Percentiles rank a stretch among this genome's conserved stretches.
phyloP scores from a whole-genome alignment of 2,329 filamentous ascomycete species.

The Aspergillus hiratsukae region DNA sequence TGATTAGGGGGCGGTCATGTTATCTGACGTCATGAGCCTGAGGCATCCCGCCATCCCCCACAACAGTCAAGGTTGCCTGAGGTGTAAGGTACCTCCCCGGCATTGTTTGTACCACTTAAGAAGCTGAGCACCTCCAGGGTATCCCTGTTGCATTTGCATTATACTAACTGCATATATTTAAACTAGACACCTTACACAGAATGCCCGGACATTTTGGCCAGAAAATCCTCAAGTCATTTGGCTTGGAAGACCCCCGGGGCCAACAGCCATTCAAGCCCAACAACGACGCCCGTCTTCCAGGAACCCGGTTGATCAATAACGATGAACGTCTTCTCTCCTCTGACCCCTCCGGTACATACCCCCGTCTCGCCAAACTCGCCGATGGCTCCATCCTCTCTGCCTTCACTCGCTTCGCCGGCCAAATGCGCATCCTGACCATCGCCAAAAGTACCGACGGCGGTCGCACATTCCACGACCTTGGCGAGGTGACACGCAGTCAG shows the following conservation, averaged over 20 bases:
- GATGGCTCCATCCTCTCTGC: slow-evolving; percentile 46
- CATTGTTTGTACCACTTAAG: neutral
- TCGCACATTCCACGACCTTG: slow-evolving; percentile 36
- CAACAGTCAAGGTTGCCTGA: too few relatives aligned
- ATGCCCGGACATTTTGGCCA: slow-evolving; percentile 29
- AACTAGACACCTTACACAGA: neutral
- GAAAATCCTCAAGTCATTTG: slow-evolving; percentile 28
- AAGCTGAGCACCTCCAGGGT: neutral
- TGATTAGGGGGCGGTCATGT: neutral
- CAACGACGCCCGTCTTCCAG: slow-evolving; percentile 8
- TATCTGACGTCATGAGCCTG: neutral
- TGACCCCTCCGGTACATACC: slow-evolving; percentile 43
- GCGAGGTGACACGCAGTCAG: slow-evolving; percentile 41
- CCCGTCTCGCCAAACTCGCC: slow-evolving; percentile 42
- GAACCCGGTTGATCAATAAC: slow-evolving; percentile 25
- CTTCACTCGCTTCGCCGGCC: slow-evolving; percentile 41
- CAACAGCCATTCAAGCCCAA: slow-evolving; percentile 7
- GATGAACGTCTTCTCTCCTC: slow-evolving; percentile 34
- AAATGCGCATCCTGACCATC: slow-evolving; percentile 39
- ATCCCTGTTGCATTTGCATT: neutral
- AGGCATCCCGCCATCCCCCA: neutral
- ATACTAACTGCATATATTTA: neutral
- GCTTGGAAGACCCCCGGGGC: slow-evolving; percentile 15
- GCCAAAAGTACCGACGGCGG: slow-evolving; percentile 44
- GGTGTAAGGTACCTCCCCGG: too few relatives aligned